phyloP scores from a whole-genome alignment of 225 moss, liverwort and hornwort genomes.

The Sphagnum tenellum region DNA sequence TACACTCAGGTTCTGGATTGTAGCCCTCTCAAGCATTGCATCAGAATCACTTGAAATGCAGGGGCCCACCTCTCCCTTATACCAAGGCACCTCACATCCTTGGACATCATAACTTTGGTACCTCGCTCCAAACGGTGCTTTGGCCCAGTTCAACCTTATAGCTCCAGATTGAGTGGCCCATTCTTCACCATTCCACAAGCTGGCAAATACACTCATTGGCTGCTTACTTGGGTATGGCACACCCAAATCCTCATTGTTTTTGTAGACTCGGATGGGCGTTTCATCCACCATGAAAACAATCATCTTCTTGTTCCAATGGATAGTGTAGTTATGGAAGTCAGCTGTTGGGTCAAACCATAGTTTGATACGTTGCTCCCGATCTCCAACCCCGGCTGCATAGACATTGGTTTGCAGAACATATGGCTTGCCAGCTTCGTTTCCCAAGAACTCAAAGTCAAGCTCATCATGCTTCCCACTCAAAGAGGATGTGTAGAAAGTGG shows the following conservation, averaged over 20 bases:
- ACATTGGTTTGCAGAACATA: slow-evolving; percentile 54
- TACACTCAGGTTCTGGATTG: slow-evolving; percentile 23
- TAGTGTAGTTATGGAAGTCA: slow-evolving; percentile 40
- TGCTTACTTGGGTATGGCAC: slow-evolving; percentile 35
- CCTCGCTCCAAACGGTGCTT: slow-evolving; percentile 30
- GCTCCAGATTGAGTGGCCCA: slow-evolving; percentile 63
- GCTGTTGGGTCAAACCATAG: slow-evolving; percentile 56
- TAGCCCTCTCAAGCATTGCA: slow-evolving; percentile 29
- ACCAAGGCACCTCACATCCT: slow-evolving; percentile 61
- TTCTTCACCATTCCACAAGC: slow-evolving; percentile 55
- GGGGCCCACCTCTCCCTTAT: slow-evolving; percentile 24
- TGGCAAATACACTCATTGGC: slow-evolving; percentile 49
- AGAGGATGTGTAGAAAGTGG: slow-evolving; percentile 50
- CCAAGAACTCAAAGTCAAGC: slow-evolving; percentile 56
- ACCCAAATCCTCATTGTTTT: slow-evolving; percentile 37
- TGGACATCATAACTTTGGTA: slow-evolving; percentile 32
- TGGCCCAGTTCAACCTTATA: slow-evolving; percentile 45
- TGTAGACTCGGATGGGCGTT: slow-evolving; percentile 48
- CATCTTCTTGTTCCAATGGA: slow-evolving; percentile 42
- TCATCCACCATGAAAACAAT: slow-evolving; percentile 49
- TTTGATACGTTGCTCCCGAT: slow-evolving; percentile 48
- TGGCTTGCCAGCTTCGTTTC: slow-evolving; percentile 45
- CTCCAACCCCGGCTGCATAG: slow-evolving; percentile 39
- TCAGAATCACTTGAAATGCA: slow-evolving; percentile 20
- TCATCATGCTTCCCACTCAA: slow-evolving; percentile 49